Base-by-base conservation (phyloP, 148 eudicot genomes). In the Dianthus caryophyllus region DNA sequence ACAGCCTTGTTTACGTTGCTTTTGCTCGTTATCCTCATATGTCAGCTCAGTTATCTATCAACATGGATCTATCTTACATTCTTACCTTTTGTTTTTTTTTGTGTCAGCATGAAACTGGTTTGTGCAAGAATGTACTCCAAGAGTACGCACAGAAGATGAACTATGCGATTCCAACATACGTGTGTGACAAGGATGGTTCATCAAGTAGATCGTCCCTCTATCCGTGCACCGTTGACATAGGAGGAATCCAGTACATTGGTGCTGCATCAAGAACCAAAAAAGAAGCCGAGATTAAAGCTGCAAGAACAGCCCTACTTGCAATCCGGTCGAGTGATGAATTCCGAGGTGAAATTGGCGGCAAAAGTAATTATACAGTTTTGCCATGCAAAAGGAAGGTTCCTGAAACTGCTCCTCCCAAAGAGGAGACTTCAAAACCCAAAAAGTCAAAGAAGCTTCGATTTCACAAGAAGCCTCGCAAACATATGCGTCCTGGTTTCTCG, bases 61-160 rank as follows among this genome's bases (percentile, higher is more conserved):
- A 18, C 16, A 55, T n/a, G 20, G 22, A 39, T n/a, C n/a, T n/a
- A n/a, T n/a, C n/a, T n/a, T 33, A 43, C 66, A 43, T 39, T n/a
- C 65, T 61, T 25, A 66, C 22, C 48, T 22, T 17, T 60, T 14
- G 7, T 0, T 53, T 54, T 16, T n/a, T n/a, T 43, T 53, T 66
- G 43, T 71, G 33, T 66, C 92, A 94, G 99, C 99, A 94, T 74
- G 85, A 88, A 74, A 90, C 96, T n/a, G 99, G 99, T 27, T 74
- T 94, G 64, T 88, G 96, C 79, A 94, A 94, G 69, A 94, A 94
- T 72, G 77, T 88, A 65, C 83, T 94, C 62, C 99, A 94, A 68
- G 99, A 88, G 73, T 94, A 90, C 68, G 92, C 99, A 31, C 99
- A 94, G 71, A 94, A 94, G 78, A 90, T 90, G 97, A 90, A 88